Evolutionary conservation across 768 basidiomycete species (phyloP).

Genomic region (Serendipita vermifera): DNA sequence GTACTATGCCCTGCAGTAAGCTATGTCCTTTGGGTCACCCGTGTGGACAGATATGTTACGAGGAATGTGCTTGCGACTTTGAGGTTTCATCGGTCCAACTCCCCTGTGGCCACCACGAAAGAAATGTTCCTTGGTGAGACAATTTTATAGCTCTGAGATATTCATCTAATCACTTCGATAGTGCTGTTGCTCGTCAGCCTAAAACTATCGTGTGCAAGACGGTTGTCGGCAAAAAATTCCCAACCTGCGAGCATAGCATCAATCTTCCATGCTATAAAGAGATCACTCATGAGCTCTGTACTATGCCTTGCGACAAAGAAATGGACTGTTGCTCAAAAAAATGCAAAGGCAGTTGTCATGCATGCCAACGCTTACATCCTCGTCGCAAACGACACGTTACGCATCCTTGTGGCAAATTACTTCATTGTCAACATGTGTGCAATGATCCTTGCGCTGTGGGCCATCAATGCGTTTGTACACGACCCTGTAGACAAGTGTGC

Average conservation of each 20-base stretch:
- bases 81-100: no score
- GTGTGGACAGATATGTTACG: no score
- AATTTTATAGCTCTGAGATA: neutral
- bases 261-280: slow-evolving; percentile 38
- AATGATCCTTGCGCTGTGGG: slow-evolving; percentile 34
- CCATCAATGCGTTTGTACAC: slow-evolving; percentile 42
- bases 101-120: no score
- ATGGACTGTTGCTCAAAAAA: slow-evolving; percentile 42
- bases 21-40: no score
- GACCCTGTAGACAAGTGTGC: slow-evolving; percentile 42
- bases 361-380: slow-evolving; percentile 29
- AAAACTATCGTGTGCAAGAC: slow-evolving; percentile 29
- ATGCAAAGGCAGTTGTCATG: slow-evolving; percentile 37
- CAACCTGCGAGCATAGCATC: slow-evolving; percentile 42
- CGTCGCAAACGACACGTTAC: slow-evolving; percentile 26
- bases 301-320: slow-evolving; percentile 28
- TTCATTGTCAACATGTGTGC: slow-evolving; percentile 49
- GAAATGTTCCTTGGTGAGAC: no score
- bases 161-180: no score
- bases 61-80: no score
- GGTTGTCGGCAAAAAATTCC: slow-evolving; percentile 32
- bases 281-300: slow-evolving; percentile 29
- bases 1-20: no score
- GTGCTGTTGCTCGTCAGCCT: neutral
- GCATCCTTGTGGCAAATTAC: slow-evolving; percentile 38